Conservation (phyloP, 75 land plant genomes). For the Azolla pinnata region DNA sequence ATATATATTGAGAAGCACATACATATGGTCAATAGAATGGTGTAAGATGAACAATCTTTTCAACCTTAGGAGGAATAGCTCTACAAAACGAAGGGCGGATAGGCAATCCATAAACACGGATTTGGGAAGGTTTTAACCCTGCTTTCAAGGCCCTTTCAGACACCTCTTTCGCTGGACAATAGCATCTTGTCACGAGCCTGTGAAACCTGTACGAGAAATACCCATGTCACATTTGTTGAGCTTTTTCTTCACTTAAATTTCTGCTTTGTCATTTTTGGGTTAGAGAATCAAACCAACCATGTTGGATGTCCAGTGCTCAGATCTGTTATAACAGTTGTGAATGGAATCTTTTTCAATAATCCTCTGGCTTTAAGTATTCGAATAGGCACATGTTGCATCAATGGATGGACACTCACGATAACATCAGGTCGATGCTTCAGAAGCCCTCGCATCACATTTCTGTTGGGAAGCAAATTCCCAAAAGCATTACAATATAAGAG, state of each 20-base stretch:
- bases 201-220: conserved; percentile 65
- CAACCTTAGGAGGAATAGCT: conserved; percentile 74
- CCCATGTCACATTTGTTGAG: too few relatives aligned
- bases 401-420: conserved; percentile 93
- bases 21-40: too few relatives aligned
- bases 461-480: conserved; percentile 7
- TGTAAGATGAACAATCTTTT: too few relatives aligned
- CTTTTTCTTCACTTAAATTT: too few relatives aligned
- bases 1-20: too few relatives aligned
- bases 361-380: conserved; percentile 75
- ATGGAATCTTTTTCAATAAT: conserved; percentile 74
- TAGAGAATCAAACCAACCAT: conserved; percentile 58
- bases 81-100: conserved; percentile 90
- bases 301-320: conserved; percentile 95
- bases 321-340: conserved; percentile 94
- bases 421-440: conserved; percentile 88
- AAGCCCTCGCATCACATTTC: conserved; percentile 90
- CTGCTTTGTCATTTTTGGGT: too few relatives aligned
- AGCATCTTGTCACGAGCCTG: conserved; percentile 83
- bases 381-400: conserved; percentile 97
- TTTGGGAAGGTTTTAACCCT: conserved; percentile 67
- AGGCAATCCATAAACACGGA: conserved; percentile 91
- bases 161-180: conserved; percentile 85
- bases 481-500: background rate
- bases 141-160: conserved; percentile 80